phyloP scores from a whole-genome alignment of 495 filamentous ascomycete genomes.

The Penicillium herquei region DNA sequence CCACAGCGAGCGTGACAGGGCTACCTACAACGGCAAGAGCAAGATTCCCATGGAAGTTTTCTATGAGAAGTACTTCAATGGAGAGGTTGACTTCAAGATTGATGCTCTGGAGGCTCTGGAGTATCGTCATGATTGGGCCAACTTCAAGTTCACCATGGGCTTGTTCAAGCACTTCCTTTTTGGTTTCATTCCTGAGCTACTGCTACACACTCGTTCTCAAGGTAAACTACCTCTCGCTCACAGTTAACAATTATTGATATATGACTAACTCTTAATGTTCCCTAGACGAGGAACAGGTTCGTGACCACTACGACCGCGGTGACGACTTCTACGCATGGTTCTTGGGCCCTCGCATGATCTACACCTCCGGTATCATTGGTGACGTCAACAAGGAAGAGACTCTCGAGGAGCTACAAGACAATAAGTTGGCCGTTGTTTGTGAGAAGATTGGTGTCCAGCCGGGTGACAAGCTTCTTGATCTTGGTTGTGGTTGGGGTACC shows the following conservation, averaged over 20 bases:
- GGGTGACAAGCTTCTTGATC: slow-evolving; percentile 64
- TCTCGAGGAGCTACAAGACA: slow-evolving; percentile 68
- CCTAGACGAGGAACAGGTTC: slow-evolving; percentile 74
- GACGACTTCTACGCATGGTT: slow-evolving; percentile 78
- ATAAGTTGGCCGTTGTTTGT: slow-evolving; percentile 69
- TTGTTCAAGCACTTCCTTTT: slow-evolving; percentile 67
- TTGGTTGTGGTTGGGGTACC: slow-evolving; percentile 72
- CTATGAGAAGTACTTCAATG: slow-evolving; percentile 86
- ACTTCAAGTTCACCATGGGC: slow-evolving; percentile 64
- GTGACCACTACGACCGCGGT: slow-evolving; percentile 72
- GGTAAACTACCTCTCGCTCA: slow-evolving; percentile 35
- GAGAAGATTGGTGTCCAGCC: slow-evolving; percentile 65
- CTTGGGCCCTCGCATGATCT: slow-evolving; percentile 71
- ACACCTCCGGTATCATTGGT: slow-evolving; percentile 67
- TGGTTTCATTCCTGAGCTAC: slow-evolving; percentile 65
- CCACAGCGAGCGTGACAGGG: slow-evolving; percentile 68
- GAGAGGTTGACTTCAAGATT: slow-evolving; percentile 82
- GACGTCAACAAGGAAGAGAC: slow-evolving; percentile 64
- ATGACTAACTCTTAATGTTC: neutral
- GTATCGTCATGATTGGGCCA: slow-evolving; percentile 86
- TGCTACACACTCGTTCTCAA: slow-evolving; percentile 68
- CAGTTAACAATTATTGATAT: neutral
- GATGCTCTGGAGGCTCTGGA: slow-evolving; percentile 77
- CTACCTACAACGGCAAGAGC: slow-evolving; percentile 71
- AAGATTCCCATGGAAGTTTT: slow-evolving; percentile 87